These are phyloP conservation scores for Xylona heveae DNA, from an alignment of 495 filamentous ascomycete species.

Conservation along the genomic window DNA sequence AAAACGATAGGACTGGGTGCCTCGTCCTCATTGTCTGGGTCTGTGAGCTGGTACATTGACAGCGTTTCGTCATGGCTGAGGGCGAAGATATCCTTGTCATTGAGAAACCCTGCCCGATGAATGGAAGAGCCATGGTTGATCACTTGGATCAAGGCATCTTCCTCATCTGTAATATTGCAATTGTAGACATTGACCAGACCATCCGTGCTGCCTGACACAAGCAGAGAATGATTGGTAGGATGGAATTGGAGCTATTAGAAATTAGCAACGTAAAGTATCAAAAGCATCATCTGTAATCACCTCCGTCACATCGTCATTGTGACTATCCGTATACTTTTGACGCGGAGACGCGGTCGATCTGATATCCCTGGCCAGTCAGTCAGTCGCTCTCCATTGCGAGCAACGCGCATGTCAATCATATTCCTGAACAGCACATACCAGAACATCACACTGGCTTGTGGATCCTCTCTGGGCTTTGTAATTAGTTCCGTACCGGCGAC, in stretches of 20 bases:
- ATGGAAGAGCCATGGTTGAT: slow-evolving; percentile 74
- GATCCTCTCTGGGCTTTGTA: too few species aligned
- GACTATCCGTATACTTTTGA: slow-evolving; percentile 58
- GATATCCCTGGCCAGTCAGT: slow-evolving; percentile 36
- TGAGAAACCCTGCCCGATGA: slow-evolving; percentile 66
- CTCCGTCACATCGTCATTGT: slow-evolving; percentile 83
- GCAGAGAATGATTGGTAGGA: slow-evolving; percentile 33
- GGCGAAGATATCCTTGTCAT: slow-evolving; percentile 42
- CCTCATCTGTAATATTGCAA: slow-evolving; percentile 50
- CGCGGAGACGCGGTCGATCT: slow-evolving; percentile 30
- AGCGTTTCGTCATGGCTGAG: slow-evolving; percentile 66
- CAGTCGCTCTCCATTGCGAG: slow-evolving; percentile 15
- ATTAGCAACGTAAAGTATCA: background rate
- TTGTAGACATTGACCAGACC: slow-evolving; percentile 76
- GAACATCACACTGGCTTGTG: slow-evolving; percentile 48
- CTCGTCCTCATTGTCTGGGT: slow-evolving; percentile 29
- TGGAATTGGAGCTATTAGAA: slow-evolving; percentile 44
- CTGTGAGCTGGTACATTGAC: slow-evolving; percentile 50
- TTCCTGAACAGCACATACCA: slow-evolving; percentile 32
- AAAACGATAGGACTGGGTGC: slow-evolving; percentile 34
- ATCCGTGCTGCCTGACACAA: slow-evolving; percentile 84
- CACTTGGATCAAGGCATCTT: slow-evolving; percentile 67
- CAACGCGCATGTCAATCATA: too few species aligned
- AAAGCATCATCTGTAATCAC: slow-evolving; percentile 16
- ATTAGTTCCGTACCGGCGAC: slow-evolving; percentile 64